Base-by-base conservation (phyloP, 2,329 filamentous ascomycete species). In the Emmonsia crescens region DNA sequence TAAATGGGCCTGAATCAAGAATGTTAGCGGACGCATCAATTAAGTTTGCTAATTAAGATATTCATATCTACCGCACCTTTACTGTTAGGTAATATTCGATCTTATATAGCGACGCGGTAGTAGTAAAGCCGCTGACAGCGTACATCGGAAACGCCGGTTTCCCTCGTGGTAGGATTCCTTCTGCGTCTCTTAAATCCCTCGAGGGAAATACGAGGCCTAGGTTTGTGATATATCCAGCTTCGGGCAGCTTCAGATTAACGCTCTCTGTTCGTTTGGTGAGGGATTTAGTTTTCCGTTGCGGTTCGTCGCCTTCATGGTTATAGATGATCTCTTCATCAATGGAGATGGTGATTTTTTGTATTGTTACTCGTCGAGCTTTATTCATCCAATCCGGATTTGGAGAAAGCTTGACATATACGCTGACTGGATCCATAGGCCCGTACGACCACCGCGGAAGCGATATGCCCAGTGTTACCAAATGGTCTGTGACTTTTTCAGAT, bases 301-400 rank as follows among this genome's bases (percentile, higher is more conserved):
- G 91, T 72, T 97, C 94, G 71, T 97, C 94, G 57, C 94, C 94
- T 75, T 97, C 93, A 36, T 94, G 94, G 67, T 99, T 97, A 77
- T 89, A 99, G n/a, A 94, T 95, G 63, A 97, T 96, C 73, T 97
- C 93, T 75, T 99, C 94, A 71, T 97, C 94, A 68, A 99, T 95
- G 14, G 86, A 85, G 49, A 97, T 86, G 1, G 91, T 96, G 67
- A 99, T 94, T 71, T 94, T 94, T 71, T 92, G 88, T 70, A 99
- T 95, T 51, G 90, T 93, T 60, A 97, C 92, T 72, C 89, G 89
- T 73, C 87, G 90, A 56, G 93, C 92, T 75, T 96, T 97, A 72
- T 79, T 85, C 74, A 94, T 79, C 89, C 90, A 96, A 73, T 96
- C 91, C 36, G 87, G 86, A 69, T 97, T 97, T 16, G 94, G 94